phyloP scores from a whole-genome alignment of 345 rosid species.

The Crucihimalaya himalaica region DNA sequence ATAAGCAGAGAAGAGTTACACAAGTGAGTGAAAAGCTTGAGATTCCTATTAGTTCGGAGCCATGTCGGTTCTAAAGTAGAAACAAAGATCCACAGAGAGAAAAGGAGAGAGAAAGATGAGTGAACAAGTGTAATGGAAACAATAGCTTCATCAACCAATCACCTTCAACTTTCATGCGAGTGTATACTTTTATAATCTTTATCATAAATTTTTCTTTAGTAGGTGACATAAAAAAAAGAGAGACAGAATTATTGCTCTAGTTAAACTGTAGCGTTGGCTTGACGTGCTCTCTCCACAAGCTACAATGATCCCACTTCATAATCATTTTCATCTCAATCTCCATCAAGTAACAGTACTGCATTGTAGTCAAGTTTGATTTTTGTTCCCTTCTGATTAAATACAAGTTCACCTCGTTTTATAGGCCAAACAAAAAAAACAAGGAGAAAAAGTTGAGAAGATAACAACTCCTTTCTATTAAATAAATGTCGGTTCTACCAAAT shows the following conservation, averaged over 20 bases:
- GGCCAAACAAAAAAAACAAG: no score
- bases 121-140: constrained; percentile 39
- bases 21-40: constrained; percentile 18
- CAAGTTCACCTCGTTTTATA: not conserved
- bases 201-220: not conserved
- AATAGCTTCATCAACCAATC: constrained; percentile 53
- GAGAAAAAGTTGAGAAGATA: not conserved
- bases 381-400: not conserved
- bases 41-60: constrained; percentile 54
- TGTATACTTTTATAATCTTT: not conserved
- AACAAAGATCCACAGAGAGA: constrained; percentile 32
- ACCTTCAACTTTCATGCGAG: constrained; percentile 56
- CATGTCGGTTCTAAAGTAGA: constrained; percentile 67
- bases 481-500: no score
- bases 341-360: constrained; percentile 11
- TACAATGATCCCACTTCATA: constrained; percentile 33
- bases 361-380: constrained; percentile 13
- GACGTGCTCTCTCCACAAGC: constrained; percentile 40
- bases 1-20: constrained; percentile 8
- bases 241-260: constrained; percentile 32
- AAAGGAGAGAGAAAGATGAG: not conserved
- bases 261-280: constrained; percentile 39
- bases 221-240: constrained; percentile 22
- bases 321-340: constrained; percentile 21
- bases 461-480: no score